phyloP scores from a whole-genome alignment of 2,329 filamentous ascomycete species.

The Calonectria pteridis region DNA sequence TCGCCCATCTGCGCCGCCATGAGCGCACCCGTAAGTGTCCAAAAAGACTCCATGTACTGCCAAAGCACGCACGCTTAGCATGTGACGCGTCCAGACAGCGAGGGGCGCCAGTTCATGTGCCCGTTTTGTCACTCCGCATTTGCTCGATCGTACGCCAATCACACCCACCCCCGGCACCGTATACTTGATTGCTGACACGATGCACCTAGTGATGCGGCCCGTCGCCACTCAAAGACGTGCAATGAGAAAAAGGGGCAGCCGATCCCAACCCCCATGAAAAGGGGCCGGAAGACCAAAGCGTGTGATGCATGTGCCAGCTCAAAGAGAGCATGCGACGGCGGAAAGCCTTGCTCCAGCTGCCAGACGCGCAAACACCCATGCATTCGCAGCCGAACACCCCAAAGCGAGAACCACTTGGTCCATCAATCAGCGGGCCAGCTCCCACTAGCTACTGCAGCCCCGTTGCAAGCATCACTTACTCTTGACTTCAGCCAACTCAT shows the following conservation, averaged over 20 bases:
- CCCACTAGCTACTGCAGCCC: neutral
- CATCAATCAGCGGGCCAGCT: neutral
- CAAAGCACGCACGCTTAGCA: neutral
- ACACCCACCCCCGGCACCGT: neutral
- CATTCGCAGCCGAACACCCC: neutral
- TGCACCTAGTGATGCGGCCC: constrained; percentile 7
- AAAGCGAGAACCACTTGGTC: neutral
- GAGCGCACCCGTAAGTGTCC: constrained; percentile 14
- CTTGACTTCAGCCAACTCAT: neutral
- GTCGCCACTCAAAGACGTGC: constrained; percentile 21
- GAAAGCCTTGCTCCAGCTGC: neutral
- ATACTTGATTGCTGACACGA: neutral
- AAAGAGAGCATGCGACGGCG: neutral
- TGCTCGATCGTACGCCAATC: constrained; percentile 7
- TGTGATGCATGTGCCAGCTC: neutral
- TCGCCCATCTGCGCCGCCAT: constrained; percentile 24
- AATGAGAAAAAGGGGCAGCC: neutral
- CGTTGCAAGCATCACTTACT: neutral
- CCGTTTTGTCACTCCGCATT: constrained; percentile 15
- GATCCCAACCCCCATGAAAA: neutral
- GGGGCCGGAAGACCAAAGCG: constrained; percentile 9
- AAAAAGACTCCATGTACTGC: neutral
- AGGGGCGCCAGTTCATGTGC: constrained; percentile 1
- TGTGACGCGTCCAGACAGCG: neutral
- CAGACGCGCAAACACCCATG: neutral